Conservation (phyloP, 2,329 filamentous ascomycete species). For the Sporothrix brasiliensis region DNA sequence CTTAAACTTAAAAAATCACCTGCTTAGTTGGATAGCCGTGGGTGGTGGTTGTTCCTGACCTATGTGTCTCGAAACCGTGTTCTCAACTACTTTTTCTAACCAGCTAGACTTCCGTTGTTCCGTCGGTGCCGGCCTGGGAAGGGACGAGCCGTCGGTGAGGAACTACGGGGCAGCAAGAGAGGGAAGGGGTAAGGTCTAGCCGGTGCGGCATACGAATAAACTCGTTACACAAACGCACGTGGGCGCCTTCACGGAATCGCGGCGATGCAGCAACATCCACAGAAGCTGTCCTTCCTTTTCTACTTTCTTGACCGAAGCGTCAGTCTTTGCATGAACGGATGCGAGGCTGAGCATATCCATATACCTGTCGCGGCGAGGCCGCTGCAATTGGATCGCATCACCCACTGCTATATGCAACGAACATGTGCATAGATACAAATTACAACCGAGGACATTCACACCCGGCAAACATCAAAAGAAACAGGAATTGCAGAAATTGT, state of each 20-base stretch:
- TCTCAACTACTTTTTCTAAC: not conserved
- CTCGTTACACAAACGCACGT: conserved; percentile 20
- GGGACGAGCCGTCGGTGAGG: conserved; percentile 24
- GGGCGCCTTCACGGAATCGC: not conserved
- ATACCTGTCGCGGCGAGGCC: not conserved
- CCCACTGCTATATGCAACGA: not conserved
- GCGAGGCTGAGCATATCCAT: not conserved
- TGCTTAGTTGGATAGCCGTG: too few species aligned
- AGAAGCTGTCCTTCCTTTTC: too few species aligned
- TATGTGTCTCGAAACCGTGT: not conserved
- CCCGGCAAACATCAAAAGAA: too few species aligned
- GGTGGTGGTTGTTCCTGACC: not conserved
- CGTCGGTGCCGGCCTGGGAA: conserved; percentile 3
- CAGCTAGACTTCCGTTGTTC: not conserved
- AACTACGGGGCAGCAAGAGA: not conserved
- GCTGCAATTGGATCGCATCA: not conserved
- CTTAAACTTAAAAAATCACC: too few species aligned
- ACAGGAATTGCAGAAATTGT: not conserved
- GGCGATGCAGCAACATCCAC: not conserved
- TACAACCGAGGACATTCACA: not conserved
- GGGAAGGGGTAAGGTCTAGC: not conserved
- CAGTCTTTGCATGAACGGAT: not conserved
- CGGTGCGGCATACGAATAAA: not conserved
- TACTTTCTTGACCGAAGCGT: not conserved
- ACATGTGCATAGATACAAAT: not conserved